phyloP scores from a whole-genome alignment of 805 yeast species.

The Blastobotrys chiropterorum region DNA sequence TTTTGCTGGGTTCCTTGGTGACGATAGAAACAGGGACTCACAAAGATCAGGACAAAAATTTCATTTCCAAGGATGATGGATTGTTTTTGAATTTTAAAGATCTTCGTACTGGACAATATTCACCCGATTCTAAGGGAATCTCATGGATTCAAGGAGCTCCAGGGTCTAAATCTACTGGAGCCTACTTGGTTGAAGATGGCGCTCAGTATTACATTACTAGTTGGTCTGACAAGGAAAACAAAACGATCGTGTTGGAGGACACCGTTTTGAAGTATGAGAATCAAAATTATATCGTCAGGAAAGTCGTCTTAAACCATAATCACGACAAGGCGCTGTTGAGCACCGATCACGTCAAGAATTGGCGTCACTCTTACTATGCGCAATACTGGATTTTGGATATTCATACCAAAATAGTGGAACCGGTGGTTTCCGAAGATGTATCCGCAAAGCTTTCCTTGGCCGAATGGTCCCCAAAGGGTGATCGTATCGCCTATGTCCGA shows the following conservation, averaged over 20 bases:
- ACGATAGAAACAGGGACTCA: neutral
- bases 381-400: conserved; percentile 58
- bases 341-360: conserved; percentile 46
- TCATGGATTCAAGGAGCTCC: conserved; percentile 64
- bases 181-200: conserved; percentile 39
- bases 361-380: conserved; percentile 65
- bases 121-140: conserved; percentile 45
- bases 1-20: neutral
- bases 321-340: conserved; percentile 47
- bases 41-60: neutral
- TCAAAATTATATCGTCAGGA: conserved; percentile 34
- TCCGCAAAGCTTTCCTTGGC: conserved; percentile 44
- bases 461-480: conserved; percentile 70
- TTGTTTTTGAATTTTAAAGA: conserved; percentile 22
- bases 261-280: conserved; percentile 38
- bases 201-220: conserved; percentile 61
- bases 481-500: conserved; percentile 55
- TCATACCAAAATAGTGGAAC: conserved; percentile 29
- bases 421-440: conserved; percentile 24
- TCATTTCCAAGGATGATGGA: neutral
- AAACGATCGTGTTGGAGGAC: conserved; percentile 9
- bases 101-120: conserved; percentile 51
- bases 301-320: conserved; percentile 40
- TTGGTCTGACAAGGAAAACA: conserved; percentile 26
- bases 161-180: conserved; percentile 28